phyloP scores from a whole-genome alignment of 768 basidiomycete genomes.

The Amanita polypyramis region DNA sequence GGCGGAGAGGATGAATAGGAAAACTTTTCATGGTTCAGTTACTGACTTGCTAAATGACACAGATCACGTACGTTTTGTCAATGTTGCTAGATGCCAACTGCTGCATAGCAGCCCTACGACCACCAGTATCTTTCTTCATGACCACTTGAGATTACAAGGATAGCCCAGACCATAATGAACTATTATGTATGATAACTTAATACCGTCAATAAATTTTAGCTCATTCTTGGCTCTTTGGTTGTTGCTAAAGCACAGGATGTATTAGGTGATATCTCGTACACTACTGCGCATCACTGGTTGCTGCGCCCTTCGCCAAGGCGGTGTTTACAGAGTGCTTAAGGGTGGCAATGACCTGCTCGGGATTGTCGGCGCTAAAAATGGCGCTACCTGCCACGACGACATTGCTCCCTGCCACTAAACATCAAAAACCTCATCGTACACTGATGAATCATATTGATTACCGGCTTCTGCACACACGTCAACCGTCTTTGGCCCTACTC shows the following conservation, averaged over 20 bases:
- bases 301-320: conserved; percentile 41
- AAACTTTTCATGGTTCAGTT: background rate
- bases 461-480: conserved; percentile 85
- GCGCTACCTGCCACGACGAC: conserved; percentile 98
- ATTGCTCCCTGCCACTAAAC: conserved; percentile 66
- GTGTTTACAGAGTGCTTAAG: conserved; percentile 63
- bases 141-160: background rate
- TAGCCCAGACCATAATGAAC: background rate
- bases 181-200: background rate
- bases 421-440: background rate
- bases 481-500: conserved; percentile 88
- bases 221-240: background rate
- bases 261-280: background rate
- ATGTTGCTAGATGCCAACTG: background rate
- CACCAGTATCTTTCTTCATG: background rate
- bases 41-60: background rate
- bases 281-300: background rate
- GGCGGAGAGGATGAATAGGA: background rate
- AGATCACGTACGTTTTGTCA: background rate
- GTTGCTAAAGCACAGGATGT: background rate
- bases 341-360: conserved; percentile 63
- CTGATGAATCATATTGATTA: conserved; percentile 16
- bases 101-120: background rate
- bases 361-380: conserved; percentile 75
- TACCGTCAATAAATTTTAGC: background rate